Percentiles rank a stretch among this genome's conserved stretches.
Evolutionary conservation across 352 stramenopile species (phyloP).

Genomic region (Phytopythium aichiense): DNA sequence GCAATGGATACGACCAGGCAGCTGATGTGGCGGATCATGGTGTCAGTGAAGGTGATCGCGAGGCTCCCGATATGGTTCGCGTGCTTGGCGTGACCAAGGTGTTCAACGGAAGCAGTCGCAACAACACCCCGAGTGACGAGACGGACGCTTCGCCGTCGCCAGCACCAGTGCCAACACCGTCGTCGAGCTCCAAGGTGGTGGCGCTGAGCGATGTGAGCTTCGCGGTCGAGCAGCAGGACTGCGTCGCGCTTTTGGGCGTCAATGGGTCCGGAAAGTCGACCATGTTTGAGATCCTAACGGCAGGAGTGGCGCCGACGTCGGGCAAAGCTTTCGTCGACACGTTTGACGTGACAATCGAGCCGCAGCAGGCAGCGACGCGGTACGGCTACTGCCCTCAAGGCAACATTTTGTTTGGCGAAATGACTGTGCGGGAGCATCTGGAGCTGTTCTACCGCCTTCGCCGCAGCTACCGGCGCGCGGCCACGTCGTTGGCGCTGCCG

Average conservation of each 20-base stretch:
- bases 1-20: constrained; percentile 20
- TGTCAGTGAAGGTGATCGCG: constrained; percentile 16
- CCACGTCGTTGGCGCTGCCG: constrained; percentile 6
- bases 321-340: constrained; percentile 54
- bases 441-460: constrained; percentile 64
- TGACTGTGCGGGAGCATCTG: constrained; percentile 74
- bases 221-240: constrained; percentile 81
- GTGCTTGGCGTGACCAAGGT: constrained; percentile 53
- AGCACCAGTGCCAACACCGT: not conserved
- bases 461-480: constrained; percentile 12
- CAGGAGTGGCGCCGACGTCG: constrained; percentile 72
- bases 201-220: constrained; percentile 78
- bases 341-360: constrained; percentile 53
- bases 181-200: constrained; percentile 49
- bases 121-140: constrained; percentile 9
- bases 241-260: constrained; percentile 91
- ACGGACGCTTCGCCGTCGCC: constrained; percentile 11
- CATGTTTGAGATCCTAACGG: constrained; percentile 95
- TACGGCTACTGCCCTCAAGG: constrained; percentile 82
- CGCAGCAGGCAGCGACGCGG: constrained; percentile 40
- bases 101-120: constrained; percentile 49
- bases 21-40: constrained; percentile 9
- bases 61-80: constrained; percentile 41
- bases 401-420: constrained; percentile 69
- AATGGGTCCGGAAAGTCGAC: constrained; percentile 97